Evolutionary conservation across 148 eudicot species (phyloP).

Genomic region (Amaranthus palmeri): DNA sequence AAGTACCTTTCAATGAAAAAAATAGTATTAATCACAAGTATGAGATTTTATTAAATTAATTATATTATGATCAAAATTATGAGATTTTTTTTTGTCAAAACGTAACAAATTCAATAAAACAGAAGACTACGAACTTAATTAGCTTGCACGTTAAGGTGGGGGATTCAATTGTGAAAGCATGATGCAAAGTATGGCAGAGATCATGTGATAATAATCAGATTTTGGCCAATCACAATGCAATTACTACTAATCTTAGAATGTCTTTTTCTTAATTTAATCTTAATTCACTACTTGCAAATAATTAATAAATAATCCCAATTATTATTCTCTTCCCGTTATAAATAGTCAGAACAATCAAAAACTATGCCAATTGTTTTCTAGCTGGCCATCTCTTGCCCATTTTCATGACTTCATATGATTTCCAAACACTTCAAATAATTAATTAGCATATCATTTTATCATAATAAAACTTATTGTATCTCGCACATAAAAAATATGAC

Average conservation of each 20-base stretch:
- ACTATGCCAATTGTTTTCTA: slow-evolving; percentile 14
- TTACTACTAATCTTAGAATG: slow-evolving; percentile 26
- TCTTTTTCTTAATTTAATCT: slow-evolving; percentile 6
- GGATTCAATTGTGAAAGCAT: slow-evolving; percentile 7
- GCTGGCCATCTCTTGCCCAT: slow-evolving; percentile 36
- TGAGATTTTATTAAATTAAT: not conserved
- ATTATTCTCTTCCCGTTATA: not conserved
- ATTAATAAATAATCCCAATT: not conserved
- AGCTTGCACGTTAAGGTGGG: slow-evolving; percentile 18
- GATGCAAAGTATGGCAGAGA: not conserved
- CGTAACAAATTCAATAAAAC: too few relatives aligned
- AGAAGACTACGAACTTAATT: not conserved
- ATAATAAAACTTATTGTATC: not conserved
- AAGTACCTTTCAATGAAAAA: too few relatives aligned
- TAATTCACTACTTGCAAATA: slow-evolving; percentile 18
- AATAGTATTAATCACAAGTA: not conserved
- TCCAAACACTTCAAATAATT: not conserved
- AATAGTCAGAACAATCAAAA: slow-evolving; percentile 2
- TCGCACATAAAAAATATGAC: too few relatives aligned
- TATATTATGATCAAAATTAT: too few relatives aligned
- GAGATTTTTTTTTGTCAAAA: too few relatives aligned
- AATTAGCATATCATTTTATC: not conserved
- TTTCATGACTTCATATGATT: slow-evolving; percentile 2
- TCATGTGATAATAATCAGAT: slow-evolving; percentile 21
- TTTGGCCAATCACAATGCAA: slow-evolving; percentile 19